Percentiles rank a stretch among this genome's conserved stretches.
Conservation (phyloP, 75 land plant species). For the Sequoiadendron giganteum region DNA sequence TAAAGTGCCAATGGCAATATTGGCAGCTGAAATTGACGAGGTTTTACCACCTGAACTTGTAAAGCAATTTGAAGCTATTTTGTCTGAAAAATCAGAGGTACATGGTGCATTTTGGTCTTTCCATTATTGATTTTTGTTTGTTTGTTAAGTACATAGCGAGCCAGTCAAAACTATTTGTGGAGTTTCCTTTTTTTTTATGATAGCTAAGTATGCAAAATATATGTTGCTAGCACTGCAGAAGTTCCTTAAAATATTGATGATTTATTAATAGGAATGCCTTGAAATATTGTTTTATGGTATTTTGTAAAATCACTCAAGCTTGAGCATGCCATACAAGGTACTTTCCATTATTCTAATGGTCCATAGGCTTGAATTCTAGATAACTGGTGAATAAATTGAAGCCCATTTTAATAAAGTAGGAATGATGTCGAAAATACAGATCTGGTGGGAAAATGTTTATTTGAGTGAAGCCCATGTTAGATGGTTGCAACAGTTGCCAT, state of each 20-base stretch:
- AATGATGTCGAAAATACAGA: too few relatives aligned
- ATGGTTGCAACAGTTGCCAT: not conserved
- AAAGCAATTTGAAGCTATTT: constrained; percentile 20
- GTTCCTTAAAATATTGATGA: not conserved
- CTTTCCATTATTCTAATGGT: not conserved
- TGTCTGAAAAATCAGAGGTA: constrained; percentile 25
- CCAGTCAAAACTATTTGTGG: not conserved
- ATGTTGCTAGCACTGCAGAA: not conserved
- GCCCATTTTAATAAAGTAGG: too few relatives aligned
- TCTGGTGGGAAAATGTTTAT: too few relatives aligned
- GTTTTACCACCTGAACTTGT: constrained; percentile 24
- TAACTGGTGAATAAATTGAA: not conserved
- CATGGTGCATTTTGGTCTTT: not conserved
- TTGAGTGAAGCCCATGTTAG: too few relatives aligned
- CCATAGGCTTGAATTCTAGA: not conserved
- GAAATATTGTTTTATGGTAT: not conserved
- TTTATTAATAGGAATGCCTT: not conserved
- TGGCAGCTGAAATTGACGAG: constrained; percentile 37
- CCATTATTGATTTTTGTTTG: not conserved
- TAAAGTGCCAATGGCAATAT: constrained; percentile 30
- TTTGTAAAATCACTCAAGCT: not conserved
- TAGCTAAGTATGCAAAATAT: not conserved
- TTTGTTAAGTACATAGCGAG: not conserved
- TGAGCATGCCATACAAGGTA: too few relatives aligned
- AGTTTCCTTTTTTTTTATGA: not conserved